phyloP scores from a whole-genome alignment of 2,329 filamentous ascomycete genomes.

The Paracorniculantispora psalliotae region DNA sequence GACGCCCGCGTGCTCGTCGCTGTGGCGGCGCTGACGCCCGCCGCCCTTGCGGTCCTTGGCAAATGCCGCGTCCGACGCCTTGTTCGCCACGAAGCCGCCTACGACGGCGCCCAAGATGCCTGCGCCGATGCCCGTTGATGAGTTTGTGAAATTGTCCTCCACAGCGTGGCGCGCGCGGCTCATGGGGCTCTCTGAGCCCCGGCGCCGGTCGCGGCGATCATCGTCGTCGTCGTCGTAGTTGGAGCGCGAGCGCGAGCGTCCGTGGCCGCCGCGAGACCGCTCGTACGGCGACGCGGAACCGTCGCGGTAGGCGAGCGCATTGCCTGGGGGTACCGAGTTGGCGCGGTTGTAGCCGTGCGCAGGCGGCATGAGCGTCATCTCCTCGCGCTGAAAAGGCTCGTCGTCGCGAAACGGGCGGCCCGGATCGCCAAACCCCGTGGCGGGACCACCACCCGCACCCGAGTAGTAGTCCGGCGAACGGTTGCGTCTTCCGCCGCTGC shows the following conservation, averaged over 20 bases:
- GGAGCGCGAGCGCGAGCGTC: slow-evolving; percentile 20
- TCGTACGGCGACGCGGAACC: slow-evolving; percentile 20
- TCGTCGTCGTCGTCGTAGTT: slow-evolving; percentile 10
- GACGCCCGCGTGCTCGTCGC: slow-evolving; percentile 26
- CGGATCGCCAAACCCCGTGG: slow-evolving; percentile 12
- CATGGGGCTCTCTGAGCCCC: slow-evolving; percentile 26
- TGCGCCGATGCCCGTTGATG: slow-evolving; percentile 44
- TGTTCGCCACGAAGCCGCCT: slow-evolving; percentile 48
- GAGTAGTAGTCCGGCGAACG: slow-evolving; percentile 29
- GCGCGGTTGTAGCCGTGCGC: slow-evolving; percentile 23
- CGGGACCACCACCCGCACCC: slow-evolving; percentile 22
- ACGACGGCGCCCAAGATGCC: slow-evolving; percentile 50
- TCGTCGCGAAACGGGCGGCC: slow-evolving; percentile 20
- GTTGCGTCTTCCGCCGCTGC: slow-evolving; percentile 12
- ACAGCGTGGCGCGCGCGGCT: slow-evolving; percentile 37
- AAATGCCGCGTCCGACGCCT: slow-evolving; percentile 40
- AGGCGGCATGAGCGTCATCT: slow-evolving; percentile 24
- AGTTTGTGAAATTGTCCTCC: slow-evolving; percentile 44
- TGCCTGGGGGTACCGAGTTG: slow-evolving; percentile 29
- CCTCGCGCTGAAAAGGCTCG: slow-evolving; percentile 24
- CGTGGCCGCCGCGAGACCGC: neutral
- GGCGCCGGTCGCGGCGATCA: slow-evolving; percentile 5
- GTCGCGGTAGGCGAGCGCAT: slow-evolving; percentile 22
- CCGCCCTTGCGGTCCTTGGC: slow-evolving; percentile 23
- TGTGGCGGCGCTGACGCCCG: slow-evolving; percentile 21